A percentile compares a stretch with the other conserved stretches of the same genome.
Evolutionary conservation across 768 basidiomycete species (phyloP).

Genomic region (Mrakia blollopis): DNA sequence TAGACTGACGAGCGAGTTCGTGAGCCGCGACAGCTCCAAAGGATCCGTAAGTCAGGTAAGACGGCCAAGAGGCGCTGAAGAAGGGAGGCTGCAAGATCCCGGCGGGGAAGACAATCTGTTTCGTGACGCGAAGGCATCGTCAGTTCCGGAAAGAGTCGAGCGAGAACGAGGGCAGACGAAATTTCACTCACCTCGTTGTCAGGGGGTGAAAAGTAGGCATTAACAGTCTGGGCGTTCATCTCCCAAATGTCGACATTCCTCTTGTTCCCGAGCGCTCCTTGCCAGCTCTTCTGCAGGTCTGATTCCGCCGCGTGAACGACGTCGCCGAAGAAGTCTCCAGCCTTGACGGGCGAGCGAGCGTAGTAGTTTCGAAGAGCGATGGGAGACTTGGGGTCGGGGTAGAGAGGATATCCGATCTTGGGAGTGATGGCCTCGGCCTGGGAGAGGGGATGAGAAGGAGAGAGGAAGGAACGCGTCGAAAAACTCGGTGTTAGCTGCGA

Average conservation of each 20-base stretch:
- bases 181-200: neutral
- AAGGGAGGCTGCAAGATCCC: constrained; percentile 91
- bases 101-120: constrained; percentile 96
- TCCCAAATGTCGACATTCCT: constrained; percentile 75
- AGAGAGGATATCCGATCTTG: constrained; percentile 89
- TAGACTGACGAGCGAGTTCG: constrained; percentile 53
- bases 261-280: constrained; percentile 53
- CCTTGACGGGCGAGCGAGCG: constrained; percentile 56
- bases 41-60: constrained; percentile 82
- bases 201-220: neutral
- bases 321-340: constrained; percentile 76
- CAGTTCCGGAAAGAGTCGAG: constrained; percentile 48
- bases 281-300: constrained; percentile 18
- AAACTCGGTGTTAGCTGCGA: too few species aligned
- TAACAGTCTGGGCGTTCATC: constrained; percentile 53
- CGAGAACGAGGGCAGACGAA: too few species aligned
- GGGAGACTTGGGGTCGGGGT: constrained; percentile 71
- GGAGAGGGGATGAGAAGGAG: neutral
- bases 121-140: constrained; percentile 81
- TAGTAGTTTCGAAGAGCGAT: constrained; percentile 71
- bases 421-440: constrained; percentile 75
- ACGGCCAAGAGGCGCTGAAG: constrained; percentile 79
- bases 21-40: constrained; percentile 91
- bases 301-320: constrained; percentile 54
- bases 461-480: constrained; percentile 14